Conservation (phyloP, 306 rosid genomes). For the Canavalia gladiata region DNA sequence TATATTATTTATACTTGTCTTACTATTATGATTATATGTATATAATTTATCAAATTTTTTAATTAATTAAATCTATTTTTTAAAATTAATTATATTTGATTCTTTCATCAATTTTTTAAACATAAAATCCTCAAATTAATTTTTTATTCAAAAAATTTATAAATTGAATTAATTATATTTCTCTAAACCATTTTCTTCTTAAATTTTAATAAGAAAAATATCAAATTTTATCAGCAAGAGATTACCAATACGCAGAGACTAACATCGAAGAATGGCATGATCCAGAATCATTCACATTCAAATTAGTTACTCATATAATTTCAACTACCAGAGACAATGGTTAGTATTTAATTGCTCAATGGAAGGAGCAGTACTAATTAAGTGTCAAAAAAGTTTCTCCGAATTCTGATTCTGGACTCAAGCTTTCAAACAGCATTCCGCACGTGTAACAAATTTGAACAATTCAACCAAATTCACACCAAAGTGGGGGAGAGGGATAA, state of each 20-base stretch:
- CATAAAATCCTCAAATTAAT: too few species aligned
- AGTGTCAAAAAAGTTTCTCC: not conserved
- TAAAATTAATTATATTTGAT: too few species aligned
- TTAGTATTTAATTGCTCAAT: not conserved
- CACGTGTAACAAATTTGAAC: not conserved
- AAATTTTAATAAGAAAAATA: too few species aligned
- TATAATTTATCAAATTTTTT: too few species aligned
- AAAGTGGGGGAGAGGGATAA: not conserved
- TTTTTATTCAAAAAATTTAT: too few species aligned
- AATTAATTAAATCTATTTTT: too few species aligned
- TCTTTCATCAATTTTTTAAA: not conserved
- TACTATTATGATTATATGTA: too few species aligned
- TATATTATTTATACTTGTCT: too few species aligned
- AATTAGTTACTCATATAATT: not conserved
- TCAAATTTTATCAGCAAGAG: too few species aligned
- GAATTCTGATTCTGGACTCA: not conserved
- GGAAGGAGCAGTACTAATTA: not conserved
- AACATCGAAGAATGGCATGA: not conserved
- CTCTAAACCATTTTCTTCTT: too few species aligned
- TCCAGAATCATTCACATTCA: not conserved
- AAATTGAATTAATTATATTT: too few species aligned
- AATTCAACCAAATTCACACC: not conserved
- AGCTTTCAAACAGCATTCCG: not conserved
- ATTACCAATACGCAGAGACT: not conserved
- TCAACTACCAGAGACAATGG: not conserved